Base-by-base conservation (phyloP, 1,284 basidiomycete genomes). In the Heterobasidion annosum region DNA sequence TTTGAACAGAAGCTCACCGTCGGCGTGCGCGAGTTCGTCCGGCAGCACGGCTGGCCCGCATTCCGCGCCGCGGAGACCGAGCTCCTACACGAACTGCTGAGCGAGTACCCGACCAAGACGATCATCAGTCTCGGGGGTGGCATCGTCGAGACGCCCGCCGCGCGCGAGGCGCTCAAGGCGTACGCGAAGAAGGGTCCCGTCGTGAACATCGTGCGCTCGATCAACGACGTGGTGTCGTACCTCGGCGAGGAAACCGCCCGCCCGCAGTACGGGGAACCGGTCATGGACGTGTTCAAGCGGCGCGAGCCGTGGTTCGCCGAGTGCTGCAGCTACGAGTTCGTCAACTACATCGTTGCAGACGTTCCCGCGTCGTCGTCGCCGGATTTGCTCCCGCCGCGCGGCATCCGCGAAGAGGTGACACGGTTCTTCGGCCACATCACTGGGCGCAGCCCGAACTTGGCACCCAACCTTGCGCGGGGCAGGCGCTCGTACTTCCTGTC, bases 41-140 rank as follows among this genome's bases (percentile, higher is more conserved):
- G 81, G 8, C 70, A 81, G 56, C 73, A 90, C 54, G 88, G 85
- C 8, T 94, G 91, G 91, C 72, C 80, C 0, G 82, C 81, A 3
- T 94, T 94, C 77, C 83, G 91, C 25, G 68, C 68, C 19, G 78
- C 76, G 1, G 85, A 89, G 66, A 73, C 75, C 0, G 73, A 74
- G 35, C 70, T 82, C 40, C 74, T 94, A 5, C 68, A 77, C 18
- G 77, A 83, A 25, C 74, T 94, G 34, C 72, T 93, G 13, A 65
- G 70, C 32, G 72, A 77, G 18, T 76, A 83, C 59, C 64, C 73
- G 1, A 77, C 77, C 19, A 81, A 82, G 2, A 82, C 91, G 66
- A 77, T 97, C 52, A 81, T 97, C 64, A 92, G 90, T 57, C 83
- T 98, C n/a, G 96, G 97, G 10, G 97, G 97, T 4, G 95, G 96